Conservation (phyloP, 2,329 filamentous ascomycete species). For the Pseudofabraea citricarpa region DNA sequence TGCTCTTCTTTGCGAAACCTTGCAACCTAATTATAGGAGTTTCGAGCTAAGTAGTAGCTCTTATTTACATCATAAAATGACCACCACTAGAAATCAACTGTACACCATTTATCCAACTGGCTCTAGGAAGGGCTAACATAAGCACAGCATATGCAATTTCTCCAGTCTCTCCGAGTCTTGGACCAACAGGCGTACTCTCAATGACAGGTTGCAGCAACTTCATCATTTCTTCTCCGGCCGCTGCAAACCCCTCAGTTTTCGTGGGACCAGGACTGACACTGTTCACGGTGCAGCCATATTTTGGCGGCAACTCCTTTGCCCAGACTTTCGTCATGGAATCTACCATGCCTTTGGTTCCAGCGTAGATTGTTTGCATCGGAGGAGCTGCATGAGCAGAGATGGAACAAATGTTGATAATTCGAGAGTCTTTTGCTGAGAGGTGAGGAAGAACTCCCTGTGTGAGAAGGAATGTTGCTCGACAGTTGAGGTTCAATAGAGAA, state of each 20-base stretch:
- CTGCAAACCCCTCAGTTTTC: conserved; percentile 31
- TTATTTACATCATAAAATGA: conserved; percentile 2
- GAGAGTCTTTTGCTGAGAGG: conserved; percentile 28
- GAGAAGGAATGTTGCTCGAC: conserved; percentile 35
- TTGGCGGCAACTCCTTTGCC: conserved; percentile 35
- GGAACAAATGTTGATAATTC: conserved; percentile 40
- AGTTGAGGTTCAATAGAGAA: conserved; percentile 36
- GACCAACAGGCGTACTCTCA: conserved; percentile 37
- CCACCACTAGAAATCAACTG: conserved; percentile 31
- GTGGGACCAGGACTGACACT: conserved; percentile 39
- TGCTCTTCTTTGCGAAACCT: too few species aligned
- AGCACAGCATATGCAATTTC: conserved; percentile 43
- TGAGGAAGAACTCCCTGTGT: conserved; percentile 35
- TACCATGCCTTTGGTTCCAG: conserved; percentile 44
- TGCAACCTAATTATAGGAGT: too few species aligned
- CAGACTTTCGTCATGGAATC: conserved; percentile 41
- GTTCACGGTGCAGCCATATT: conserved; percentile 42
- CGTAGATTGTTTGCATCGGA: conserved; percentile 40
- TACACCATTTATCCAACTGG: conserved; percentile 43
- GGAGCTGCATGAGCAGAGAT: conserved; percentile 31
- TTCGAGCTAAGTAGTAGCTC: too few species aligned
- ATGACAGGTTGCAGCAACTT: conserved; percentile 35
- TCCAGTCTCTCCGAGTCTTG: conserved; percentile 36
- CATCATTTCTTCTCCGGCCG: conserved; percentile 35
- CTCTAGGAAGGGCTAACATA: conserved; percentile 38